A percentile compares a stretch with the other conserved stretches of the same genome.
Evolutionary conservation across 495 filamentous ascomycete species (phyloP).

Genomic region (Penicillium pulvis): DNA sequence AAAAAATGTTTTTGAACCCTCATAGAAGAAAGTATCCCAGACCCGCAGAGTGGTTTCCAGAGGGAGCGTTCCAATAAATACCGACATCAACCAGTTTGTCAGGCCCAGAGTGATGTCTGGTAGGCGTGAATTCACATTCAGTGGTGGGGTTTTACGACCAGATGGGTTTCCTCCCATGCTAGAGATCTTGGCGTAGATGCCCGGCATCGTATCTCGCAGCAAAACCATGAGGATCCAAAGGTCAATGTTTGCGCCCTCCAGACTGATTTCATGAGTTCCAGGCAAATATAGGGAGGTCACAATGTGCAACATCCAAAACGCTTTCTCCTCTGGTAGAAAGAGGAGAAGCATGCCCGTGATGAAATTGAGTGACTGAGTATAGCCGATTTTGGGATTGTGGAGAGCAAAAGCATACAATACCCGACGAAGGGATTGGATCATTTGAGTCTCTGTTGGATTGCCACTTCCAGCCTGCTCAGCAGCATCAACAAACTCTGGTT

Average conservation of each 20-base stretch:
- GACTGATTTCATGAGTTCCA: slow-evolving; percentile 86
- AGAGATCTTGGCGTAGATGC: slow-evolving; percentile 86
- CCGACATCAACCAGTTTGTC: slow-evolving; percentile 98
- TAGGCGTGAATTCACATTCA: slow-evolving; percentile 60
- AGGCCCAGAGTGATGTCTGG: slow-evolving; percentile 91
- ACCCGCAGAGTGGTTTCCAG: slow-evolving; percentile 89
- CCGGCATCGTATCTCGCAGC: slow-evolving; percentile 79
- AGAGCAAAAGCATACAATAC: slow-evolving; percentile 89
- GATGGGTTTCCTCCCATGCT: slow-evolving; percentile 64
- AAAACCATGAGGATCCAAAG: slow-evolving; percentile 89
- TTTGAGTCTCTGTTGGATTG: slow-evolving; percentile 64
- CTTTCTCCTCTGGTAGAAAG: slow-evolving; percentile 88
- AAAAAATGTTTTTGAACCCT: slow-evolving; percentile 94
- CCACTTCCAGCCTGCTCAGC: slow-evolving; percentile 28
- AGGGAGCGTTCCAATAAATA: slow-evolving; percentile 89
- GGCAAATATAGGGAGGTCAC: slow-evolving; percentile 87
- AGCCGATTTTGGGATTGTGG: slow-evolving; percentile 86
- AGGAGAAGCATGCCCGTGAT: slow-evolving; percentile 93
- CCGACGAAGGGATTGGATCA: slow-evolving; percentile 77
- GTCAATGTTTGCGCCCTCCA: slow-evolving; percentile 94
- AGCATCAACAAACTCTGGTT: slow-evolving; percentile 58
- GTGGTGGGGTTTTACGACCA: slow-evolving; percentile 39
- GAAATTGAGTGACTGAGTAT: slow-evolving; percentile 97
- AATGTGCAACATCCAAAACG: slow-evolving; percentile 93
- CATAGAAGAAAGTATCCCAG: slow-evolving; percentile 96